Percentiles rank a stretch among this genome's conserved stretches.
phyloP scores from a whole-genome alignment of 768 basidiomycete genomes.

The Leccinum pellstonianum region DNA sequence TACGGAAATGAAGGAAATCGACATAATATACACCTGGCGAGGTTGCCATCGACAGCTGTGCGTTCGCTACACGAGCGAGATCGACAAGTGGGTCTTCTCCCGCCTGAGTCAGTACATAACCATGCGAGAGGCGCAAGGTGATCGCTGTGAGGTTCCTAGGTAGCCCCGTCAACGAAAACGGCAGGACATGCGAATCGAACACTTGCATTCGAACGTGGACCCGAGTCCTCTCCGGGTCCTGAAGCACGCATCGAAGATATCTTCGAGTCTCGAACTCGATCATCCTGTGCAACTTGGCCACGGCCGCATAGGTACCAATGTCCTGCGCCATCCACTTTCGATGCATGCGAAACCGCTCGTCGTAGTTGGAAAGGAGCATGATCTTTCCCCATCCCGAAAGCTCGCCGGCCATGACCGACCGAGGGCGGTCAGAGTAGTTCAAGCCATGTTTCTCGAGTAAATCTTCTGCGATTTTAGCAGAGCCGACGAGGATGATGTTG shows the following conservation, averaged over 20 bases:
- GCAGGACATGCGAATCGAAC: too few relatives aligned
- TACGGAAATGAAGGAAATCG: conserved; percentile 21
- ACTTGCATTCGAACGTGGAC: neutral
- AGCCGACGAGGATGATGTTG: conserved; percentile 44
- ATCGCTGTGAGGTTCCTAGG: conserved; percentile 21
- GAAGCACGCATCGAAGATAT: conserved; percentile 7
- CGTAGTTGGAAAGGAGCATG: conserved; percentile 16
- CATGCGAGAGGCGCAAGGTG: conserved; percentile 39
- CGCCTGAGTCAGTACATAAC: conserved; percentile 37
- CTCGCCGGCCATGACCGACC: conserved; percentile 21
- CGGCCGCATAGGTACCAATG: conserved; percentile 8
- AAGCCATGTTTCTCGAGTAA: conserved; percentile 45
- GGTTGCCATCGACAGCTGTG: conserved; percentile 16
- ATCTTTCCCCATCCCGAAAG: conserved; percentile 23
- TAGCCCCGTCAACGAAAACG: neutral
- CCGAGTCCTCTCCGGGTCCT: neutral
- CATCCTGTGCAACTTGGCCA: conserved; percentile 15
- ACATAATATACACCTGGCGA: conserved; percentile 9
- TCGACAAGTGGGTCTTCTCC: conserved; percentile 38
- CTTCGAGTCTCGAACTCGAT: conserved; percentile 20
- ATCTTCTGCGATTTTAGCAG: conserved; percentile 40
- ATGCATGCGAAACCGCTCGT: conserved; percentile 15
- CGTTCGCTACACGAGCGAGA: conserved; percentile 28
- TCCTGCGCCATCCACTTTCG: conserved; percentile 22
- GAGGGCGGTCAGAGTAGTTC: conserved; percentile 39